A percentile compares a stretch with the other conserved stretches of the same genome.
Evolutionary conservation across 495 filamentous ascomycete genomes (phyloP).

Genomic region (Neurospora cerealis): DNA sequence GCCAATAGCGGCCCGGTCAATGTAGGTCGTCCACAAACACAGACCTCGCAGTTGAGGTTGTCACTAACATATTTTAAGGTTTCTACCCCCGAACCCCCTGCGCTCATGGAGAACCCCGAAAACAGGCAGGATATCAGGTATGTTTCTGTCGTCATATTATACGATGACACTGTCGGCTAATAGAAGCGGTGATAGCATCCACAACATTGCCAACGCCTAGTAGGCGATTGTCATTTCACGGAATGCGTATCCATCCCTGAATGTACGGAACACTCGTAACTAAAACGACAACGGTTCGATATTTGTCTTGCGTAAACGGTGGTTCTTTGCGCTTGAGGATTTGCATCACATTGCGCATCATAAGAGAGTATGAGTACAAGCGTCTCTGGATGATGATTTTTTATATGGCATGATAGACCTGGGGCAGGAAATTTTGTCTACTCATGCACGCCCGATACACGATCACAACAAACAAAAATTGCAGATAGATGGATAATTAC

Average conservation of each 20-base stretch:
- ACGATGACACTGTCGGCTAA: not conserved
- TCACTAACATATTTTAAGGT: not conserved
- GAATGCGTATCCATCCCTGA: not conserved
- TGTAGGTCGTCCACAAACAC: not conserved
- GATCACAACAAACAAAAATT: not conserved
- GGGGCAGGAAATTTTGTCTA: not conserved
- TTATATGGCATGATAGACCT: not conserved
- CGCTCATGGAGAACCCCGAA: constrained; percentile 3
- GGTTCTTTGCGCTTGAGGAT: not conserved
- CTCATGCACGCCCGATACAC: not conserved
- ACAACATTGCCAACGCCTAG: constrained; percentile 2
- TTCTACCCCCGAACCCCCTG: not conserved
- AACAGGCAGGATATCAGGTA: constrained; percentile 16
- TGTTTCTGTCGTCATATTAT: not conserved
- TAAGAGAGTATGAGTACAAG: not conserved
- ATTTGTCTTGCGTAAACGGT: not conserved
- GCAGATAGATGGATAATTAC: not conserved
- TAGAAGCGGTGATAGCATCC: not conserved
- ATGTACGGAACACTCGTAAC: not conserved
- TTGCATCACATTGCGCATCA: not conserved
- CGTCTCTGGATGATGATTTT: not conserved
- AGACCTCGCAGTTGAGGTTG: not conserved
- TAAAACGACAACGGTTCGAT: not conserved
- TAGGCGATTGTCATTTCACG: not conserved
- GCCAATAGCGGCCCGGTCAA: constrained; percentile 17